A percentile compares a stretch with the other conserved stretches of the same genome.
phyloP scores from a whole-genome alignment of 495 filamentous ascomycete species.

The Penicillium verhagenii region DNA sequence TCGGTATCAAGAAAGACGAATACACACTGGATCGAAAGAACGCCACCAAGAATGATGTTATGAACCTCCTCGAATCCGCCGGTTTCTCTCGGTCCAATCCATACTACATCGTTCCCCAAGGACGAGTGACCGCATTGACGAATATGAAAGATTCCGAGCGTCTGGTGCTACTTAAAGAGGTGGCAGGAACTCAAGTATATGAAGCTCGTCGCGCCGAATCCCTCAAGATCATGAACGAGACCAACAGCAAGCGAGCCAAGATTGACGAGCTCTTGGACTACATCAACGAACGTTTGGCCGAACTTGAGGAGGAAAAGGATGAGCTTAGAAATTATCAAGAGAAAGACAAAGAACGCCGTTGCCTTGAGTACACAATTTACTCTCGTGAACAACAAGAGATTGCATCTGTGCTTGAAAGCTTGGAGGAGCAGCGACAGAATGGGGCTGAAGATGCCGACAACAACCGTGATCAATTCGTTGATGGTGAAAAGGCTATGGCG shows the following conservation, averaged over 20 bases:
- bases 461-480: constrained; percentile 71
- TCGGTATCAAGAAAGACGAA: constrained; percentile 97
- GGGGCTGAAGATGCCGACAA: constrained; percentile 82
- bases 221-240: constrained; percentile 95
- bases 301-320: constrained; percentile 96
- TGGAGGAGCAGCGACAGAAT: constrained; percentile 77
- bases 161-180: constrained; percentile 88
- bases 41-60: constrained; percentile 89
- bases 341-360: constrained; percentile 88
- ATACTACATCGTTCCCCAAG: constrained; percentile 98
- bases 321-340: constrained; percentile 90
- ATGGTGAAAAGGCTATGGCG: constrained; percentile 77
- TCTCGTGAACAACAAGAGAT: constrained; percentile 82
- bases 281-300: constrained; percentile 82
- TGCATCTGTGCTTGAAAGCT: constrained; percentile 69
- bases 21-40: constrained; percentile 96
- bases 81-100: constrained; percentile 97
- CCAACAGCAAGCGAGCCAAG: constrained; percentile 88
- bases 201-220: constrained; percentile 87
- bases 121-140: constrained; percentile 90
- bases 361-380: constrained; percentile 92
- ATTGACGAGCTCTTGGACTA: constrained; percentile 90
- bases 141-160: constrained; percentile 97
- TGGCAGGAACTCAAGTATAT: constrained; percentile 95
- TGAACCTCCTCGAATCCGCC: constrained; percentile 92